These are phyloP conservation scores for Thermothelomyces thermophilus DNA, from an alignment of 2,329 filamentous ascomycete genomes.

Conservation along the genomic window DNA sequence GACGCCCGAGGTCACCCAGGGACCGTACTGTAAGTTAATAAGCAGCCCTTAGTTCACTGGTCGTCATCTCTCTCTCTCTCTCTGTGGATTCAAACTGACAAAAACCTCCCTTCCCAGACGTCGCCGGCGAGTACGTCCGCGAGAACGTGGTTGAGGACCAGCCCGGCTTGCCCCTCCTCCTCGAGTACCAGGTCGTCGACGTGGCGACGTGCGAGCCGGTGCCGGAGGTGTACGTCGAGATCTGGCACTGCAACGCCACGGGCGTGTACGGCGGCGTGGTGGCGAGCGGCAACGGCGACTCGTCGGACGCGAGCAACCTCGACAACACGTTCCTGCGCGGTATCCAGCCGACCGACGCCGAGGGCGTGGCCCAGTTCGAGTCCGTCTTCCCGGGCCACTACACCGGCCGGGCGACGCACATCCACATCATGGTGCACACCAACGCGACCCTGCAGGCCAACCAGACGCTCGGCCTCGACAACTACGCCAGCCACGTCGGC, in stretches of 20 bases:
- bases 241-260: slow-evolving; percentile 42
- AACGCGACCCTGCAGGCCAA: slow-evolving; percentile 33
- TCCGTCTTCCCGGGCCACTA: slow-evolving; percentile 42
- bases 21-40: slow-evolving; percentile 42
- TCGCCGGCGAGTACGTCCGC: slow-evolving; percentile 41
- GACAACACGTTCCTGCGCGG: slow-evolving; percentile 38
- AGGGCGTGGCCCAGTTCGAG: slow-evolving; percentile 38
- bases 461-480: slow-evolving; percentile 39
- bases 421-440: slow-evolving; percentile 42
- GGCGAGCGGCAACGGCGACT: slow-evolving; percentile 37
- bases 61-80: too few species aligned
- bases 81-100: too few species aligned
- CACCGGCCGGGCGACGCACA: slow-evolving; percentile 39
- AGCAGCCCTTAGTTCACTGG: too few species aligned
- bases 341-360: slow-evolving; percentile 34
- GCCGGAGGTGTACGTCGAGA: slow-evolving; percentile 37
- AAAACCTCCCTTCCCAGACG: slow-evolving; percentile 24
- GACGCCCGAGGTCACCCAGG: slow-evolving; percentile 46
- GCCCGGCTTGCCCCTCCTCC: slow-evolving; percentile 37
- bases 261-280: slow-evolving; percentile 44
- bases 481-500: slow-evolving; percentile 49
- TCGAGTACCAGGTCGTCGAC: slow-evolving; percentile 45
- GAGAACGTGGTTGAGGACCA: slow-evolving; percentile 38
- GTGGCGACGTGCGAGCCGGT: slow-evolving; percentile 43
- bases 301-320: slow-evolving; percentile 33